These are phyloP conservation scores for Kwoniella newhampshirensis DNA, from an alignment of 768 basidiomycete genomes.

Conservation along the genomic window DNA sequence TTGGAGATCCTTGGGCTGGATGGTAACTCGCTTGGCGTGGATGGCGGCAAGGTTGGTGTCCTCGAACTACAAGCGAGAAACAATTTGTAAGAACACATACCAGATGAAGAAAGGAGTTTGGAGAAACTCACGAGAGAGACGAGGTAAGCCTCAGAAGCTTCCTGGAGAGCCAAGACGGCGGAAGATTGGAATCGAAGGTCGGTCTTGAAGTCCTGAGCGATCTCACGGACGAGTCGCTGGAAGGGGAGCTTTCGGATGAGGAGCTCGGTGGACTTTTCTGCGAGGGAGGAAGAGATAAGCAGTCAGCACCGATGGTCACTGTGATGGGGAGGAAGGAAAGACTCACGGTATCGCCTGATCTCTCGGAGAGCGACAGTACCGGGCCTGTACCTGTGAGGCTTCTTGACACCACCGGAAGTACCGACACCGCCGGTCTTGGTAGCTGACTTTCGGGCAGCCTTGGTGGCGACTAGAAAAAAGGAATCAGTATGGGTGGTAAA, in stretches of 20 bases:
- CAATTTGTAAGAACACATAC: not conserved
- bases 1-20: conserved; percentile 62
- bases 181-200: conserved; percentile 68
- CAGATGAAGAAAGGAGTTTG: not conserved
- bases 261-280: conserved; percentile 12
- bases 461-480: conserved; percentile 57
- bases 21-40: conserved; percentile 67
- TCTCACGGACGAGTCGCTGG: conserved; percentile 74
- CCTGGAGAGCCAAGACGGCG: conserved; percentile 60
- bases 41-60: conserved; percentile 55
- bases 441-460: conserved; percentile 64
- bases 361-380: conserved; percentile 59
- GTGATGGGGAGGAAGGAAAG: conserved; percentile 1
- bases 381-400: conserved; percentile 57
- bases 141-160: conserved; percentile 66
- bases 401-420: conserved; percentile 55
- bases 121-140: conserved; percentile 59
- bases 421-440: conserved; percentile 49
- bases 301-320: not conserved
- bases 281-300: not conserved
- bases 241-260: conserved; percentile 62
- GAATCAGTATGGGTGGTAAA: conserved; percentile 1
- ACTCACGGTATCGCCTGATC: conserved; percentile 57
- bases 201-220: conserved; percentile 81
- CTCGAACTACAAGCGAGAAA: conserved; percentile 37